Evolutionary conservation across 2,329 filamentous ascomycete species (phyloP).

Genomic region (Colletotrichum endophyticum): DNA sequence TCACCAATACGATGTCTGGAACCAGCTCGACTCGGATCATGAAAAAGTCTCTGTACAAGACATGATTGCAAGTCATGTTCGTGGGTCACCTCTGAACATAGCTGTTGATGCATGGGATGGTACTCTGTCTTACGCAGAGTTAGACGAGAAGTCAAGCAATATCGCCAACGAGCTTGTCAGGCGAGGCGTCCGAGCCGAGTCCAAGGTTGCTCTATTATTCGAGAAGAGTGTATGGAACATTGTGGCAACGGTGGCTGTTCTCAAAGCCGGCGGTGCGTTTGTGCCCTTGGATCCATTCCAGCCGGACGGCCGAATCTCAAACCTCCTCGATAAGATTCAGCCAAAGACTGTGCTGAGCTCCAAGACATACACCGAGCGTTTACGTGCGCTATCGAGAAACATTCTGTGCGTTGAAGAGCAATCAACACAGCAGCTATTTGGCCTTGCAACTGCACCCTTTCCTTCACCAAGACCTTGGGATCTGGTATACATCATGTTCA

Average conservation of each 20-base stretch:
- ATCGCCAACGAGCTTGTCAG: conserved; percentile 17
- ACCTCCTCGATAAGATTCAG: conserved; percentile 12
- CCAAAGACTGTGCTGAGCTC: conserved; percentile 6
- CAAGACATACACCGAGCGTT: background rate
- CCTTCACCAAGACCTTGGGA: background rate
- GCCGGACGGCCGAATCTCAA: conserved; percentile 20
- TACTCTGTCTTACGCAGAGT: conserved; percentile 24
- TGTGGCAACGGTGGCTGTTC: conserved; percentile 24
- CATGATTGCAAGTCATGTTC: background rate
- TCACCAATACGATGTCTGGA: background rate
- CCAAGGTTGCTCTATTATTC: conserved; percentile 27
- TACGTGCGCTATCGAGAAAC: background rate
- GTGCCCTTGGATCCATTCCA: conserved; percentile 21
- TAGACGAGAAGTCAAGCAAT: conserved; percentile 22
- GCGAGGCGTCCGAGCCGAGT: background rate
- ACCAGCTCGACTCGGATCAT: background rate
- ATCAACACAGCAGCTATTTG: background rate
- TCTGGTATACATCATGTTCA: conserved; percentile 17
- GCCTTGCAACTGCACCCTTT: background rate
- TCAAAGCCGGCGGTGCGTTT: conserved; percentile 14
- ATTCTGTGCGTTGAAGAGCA: conserved; percentile 1
- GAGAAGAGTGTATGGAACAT: conserved; percentile 31
- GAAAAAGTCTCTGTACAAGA: background rate
- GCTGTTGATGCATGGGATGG: conserved; percentile 29
- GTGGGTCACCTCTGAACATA: background rate